Conservation (phyloP, 257 asterid species). For the Penstemon eatonii region DNA sequence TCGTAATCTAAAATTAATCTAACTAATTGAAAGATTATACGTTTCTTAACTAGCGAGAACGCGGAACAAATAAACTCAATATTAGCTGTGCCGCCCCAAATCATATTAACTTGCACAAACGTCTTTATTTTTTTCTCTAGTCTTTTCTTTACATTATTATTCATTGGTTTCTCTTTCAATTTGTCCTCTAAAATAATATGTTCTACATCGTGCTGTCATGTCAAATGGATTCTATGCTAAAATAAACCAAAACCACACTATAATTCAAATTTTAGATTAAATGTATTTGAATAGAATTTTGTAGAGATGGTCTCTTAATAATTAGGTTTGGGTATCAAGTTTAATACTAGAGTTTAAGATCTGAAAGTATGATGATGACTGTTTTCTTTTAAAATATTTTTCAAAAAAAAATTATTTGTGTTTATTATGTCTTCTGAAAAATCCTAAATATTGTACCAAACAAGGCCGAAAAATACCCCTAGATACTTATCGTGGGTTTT, state of each 20-base stretch:
- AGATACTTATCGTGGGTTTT: too few species aligned
- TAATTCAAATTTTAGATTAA: neutral
- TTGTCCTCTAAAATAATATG: constrained; percentile 5
- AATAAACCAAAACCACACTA: neutral
- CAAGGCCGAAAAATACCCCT: too few species aligned
- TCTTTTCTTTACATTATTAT: neutral
- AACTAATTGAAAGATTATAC: neutral
- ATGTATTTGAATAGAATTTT: too few species aligned
- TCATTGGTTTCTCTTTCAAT: neutral
- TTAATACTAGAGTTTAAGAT: too few species aligned
- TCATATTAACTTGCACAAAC: constrained; percentile 1
- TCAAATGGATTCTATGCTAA: constrained; percentile 25
- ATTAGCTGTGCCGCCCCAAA: constrained; percentile 10
- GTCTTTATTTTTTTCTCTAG: neutral
- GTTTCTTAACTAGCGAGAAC: neutral
- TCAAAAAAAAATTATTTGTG: too few species aligned
- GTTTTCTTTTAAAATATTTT: too few species aligned
- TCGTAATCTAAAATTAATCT: neutral
- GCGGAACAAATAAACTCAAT: constrained; percentile 17
- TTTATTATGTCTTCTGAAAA: too few species aligned
- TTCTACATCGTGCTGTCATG: constrained; percentile 36
- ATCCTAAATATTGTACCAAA: too few species aligned
- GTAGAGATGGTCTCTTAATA: too few species aligned
- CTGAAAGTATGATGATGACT: too few species aligned
- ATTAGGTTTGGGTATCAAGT: too few species aligned